Conservation (phyloP, 1,284 basidiomycete genomes). For the Cryptococcus maquisensis region DNA sequence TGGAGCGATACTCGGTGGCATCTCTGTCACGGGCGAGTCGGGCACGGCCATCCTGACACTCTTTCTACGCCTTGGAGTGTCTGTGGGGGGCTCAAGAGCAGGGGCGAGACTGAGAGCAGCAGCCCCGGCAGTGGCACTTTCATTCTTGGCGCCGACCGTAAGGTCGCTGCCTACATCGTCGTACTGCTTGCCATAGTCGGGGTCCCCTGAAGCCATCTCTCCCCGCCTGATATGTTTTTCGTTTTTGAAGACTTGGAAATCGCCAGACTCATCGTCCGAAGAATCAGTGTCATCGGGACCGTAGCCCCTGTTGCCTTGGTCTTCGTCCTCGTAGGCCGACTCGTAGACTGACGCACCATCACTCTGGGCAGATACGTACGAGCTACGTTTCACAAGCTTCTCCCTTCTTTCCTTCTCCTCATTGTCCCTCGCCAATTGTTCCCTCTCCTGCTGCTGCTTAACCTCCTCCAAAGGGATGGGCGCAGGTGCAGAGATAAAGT, state of each 20-base stretch:
- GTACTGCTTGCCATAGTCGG: slow-evolving; percentile 11
- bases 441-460: neutral
- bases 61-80: slow-evolving; percentile 30
- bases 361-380: slow-evolving; percentile 22
- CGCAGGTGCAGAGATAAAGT: slow-evolving; percentile 38
- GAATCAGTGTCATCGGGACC: slow-evolving; percentile 14
- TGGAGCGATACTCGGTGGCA: slow-evolving; percentile 2
- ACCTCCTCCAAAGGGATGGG: slow-evolving; percentile 29
- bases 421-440: neutral
- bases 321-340: slow-evolving; percentile 39
- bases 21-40: slow-evolving; percentile 27
- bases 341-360: slow-evolving; percentile 44
- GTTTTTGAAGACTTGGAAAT: slow-evolving; percentile 44
- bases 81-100: neutral
- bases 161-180: slow-evolving; percentile 18
- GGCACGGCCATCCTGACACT: slow-evolving; percentile 43
- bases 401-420: neutral
- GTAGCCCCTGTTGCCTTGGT: slow-evolving; percentile 7
- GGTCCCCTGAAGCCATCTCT: slow-evolving; percentile 18
- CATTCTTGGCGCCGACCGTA: slow-evolving; percentile 12
- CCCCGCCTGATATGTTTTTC: slow-evolving; percentile 23
- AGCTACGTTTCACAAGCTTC: slow-evolving; percentile 14
- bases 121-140: neutral
- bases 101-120: neutral
- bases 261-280: slow-evolving; percentile 29